A percentile compares a stretch with the other conserved stretches of the same genome.
These are phyloP conservation scores for Teratosphaeria zuluensis DNA, from an alignment of 2,329 filamentous ascomycete species.

Conservation along the genomic window DNA sequence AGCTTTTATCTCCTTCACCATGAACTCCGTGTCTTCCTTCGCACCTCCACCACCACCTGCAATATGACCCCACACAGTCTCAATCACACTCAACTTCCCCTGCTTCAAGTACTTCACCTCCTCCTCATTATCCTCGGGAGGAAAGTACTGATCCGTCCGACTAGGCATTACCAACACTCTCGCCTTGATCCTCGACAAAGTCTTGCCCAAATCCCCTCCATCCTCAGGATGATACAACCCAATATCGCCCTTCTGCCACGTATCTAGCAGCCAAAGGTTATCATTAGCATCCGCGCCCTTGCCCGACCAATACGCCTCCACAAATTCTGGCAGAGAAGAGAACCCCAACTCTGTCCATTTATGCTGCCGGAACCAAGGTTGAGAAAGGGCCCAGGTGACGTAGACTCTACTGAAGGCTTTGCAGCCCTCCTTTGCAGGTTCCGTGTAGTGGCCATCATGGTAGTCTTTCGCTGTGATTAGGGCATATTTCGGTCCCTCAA, in stretches of 20 bases:
- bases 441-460: conserved; percentile 24
- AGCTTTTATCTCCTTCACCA: conserved; percentile 15
- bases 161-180: conserved; percentile 31
- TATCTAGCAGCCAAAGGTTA: conserved; percentile 28
- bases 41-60: conserved; percentile 29
- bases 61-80: conserved; percentile 29
- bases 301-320: conserved; percentile 24
- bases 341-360: conserved; percentile 28
- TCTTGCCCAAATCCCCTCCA: conserved; percentile 23
- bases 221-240: conserved; percentile 21
- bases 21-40: conserved; percentile 25
- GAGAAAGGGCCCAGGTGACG: too few species aligned
- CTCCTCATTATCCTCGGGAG: conserved; percentile 28
- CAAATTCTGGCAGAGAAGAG: conserved; percentile 20
- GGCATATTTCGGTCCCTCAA: conserved; percentile 44
- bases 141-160: conserved; percentile 33
- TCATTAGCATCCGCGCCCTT: conserved; percentile 25
- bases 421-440: conserved; percentile 18
- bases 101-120: conserved; percentile 27
- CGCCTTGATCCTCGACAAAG: conserved; percentile 28
- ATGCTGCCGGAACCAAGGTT: conserved; percentile 31
- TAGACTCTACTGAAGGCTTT: too few species aligned
- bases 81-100: conserved; percentile 24
- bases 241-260: conserved; percentile 36
- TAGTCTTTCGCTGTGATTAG: conserved; percentile 36